These are phyloP conservation scores for Stephania cephalantha DNA, from an alignment of 164 flowering plant species.

Conservation along the genomic window DNA sequence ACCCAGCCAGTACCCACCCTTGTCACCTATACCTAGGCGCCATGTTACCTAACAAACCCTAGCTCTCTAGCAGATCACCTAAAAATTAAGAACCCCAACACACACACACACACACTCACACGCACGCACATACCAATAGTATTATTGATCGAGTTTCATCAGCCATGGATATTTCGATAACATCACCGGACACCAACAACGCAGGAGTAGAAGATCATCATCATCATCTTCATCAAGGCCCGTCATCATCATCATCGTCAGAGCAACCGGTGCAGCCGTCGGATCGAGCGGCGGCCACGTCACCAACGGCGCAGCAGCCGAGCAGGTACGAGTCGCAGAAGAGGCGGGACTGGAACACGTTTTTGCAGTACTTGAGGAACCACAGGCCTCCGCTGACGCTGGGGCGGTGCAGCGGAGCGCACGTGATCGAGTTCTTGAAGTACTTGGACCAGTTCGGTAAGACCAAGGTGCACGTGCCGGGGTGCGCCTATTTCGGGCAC, in stretches of 20 bases:
- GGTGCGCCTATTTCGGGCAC: slow-evolving; percentile 33
- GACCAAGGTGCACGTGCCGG: slow-evolving; percentile 29
- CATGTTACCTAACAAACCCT: no score
- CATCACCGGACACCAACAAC: neutral
- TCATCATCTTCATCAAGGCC: neutral
- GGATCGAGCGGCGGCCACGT: slow-evolving; percentile 1
- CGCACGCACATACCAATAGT: no score
- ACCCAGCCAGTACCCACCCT: no score
- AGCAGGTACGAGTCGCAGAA: slow-evolving; percentile 42
- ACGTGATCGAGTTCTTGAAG: slow-evolving; percentile 35
- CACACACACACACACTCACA: no score
- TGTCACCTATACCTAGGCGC: no score
- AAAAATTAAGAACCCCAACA: no score
- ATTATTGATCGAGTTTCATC: no score
- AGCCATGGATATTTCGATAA: neutral
- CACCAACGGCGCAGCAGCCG: slow-evolving; percentile 11
- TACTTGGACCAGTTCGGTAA: slow-evolving; percentile 41
- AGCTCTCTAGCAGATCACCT: no score
- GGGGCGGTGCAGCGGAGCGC: slow-evolving; percentile 27
- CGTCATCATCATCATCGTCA: neutral
- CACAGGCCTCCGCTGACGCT: slow-evolving; percentile 32
- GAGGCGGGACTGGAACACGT: slow-evolving; percentile 39
- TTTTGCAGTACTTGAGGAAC: slow-evolving; percentile 35
- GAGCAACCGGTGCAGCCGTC: neutral
- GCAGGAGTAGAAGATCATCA: neutral